A percentile compares a stretch with the other conserved stretches of the same genome.
Conservation (phyloP, 495 filamentous ascomycete genomes). For the Trichoderma orchidacearum region DNA sequence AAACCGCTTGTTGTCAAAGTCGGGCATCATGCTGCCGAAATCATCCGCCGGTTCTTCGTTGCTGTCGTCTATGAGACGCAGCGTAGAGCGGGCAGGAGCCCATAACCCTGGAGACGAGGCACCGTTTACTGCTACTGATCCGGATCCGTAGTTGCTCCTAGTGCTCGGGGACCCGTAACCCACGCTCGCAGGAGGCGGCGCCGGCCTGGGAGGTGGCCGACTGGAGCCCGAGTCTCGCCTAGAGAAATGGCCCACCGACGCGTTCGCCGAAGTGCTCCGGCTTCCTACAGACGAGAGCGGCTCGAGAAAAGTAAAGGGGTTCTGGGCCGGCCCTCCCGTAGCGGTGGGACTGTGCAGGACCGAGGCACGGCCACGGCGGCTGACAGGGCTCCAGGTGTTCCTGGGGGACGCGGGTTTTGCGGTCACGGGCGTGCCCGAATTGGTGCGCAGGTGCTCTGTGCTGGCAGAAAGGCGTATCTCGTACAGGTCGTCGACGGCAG, state of each 20-base stretch:
- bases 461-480: slow-evolving; percentile 65
- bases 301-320: background rate
- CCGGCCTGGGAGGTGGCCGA: slow-evolving; percentile 4
- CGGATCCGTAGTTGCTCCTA: background rate
- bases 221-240: slow-evolving; percentile 5
- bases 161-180: background rate
- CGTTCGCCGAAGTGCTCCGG: slow-evolving; percentile 13
- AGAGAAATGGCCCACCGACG: slow-evolving; percentile 14
- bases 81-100: slow-evolving; percentile 11
- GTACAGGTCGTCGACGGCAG: slow-evolving; percentile 45
- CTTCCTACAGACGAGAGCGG: background rate
- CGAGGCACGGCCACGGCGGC: slow-evolving; percentile 11
- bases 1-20: slow-evolving; percentile 21
- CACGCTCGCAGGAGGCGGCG: background rate
- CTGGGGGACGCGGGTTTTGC: slow-evolving; percentile 10
- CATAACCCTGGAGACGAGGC: slow-evolving; percentile 16
- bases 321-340: slow-evolving; percentile 3
- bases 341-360: slow-evolving; percentile 5
- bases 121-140: background rate
- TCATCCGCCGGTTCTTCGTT: slow-evolving; percentile 16
- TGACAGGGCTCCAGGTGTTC: slow-evolving; percentile 3
- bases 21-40: slow-evolving; percentile 30
- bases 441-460: slow-evolving; percentile 61
- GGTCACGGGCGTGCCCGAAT: slow-evolving; percentile 19
- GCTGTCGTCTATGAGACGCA: slow-evolving; percentile 19